These are phyloP conservation scores for Halenospora varia DNA, from an alignment of 495 filamentous ascomycete genomes.

Conservation along the genomic window DNA sequence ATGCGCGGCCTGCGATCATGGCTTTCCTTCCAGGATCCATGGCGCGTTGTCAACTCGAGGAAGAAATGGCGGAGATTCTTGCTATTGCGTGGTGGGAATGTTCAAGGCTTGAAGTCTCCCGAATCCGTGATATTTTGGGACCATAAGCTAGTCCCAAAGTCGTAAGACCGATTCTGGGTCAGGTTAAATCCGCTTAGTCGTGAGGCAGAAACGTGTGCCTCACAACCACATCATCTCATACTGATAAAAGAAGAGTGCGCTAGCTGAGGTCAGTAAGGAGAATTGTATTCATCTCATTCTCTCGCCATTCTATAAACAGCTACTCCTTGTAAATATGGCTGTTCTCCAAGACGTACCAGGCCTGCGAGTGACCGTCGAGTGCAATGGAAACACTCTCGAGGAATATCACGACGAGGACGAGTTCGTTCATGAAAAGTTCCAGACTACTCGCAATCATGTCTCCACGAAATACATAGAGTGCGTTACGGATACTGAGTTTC, in stretches of 20 bases:
- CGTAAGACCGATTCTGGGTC: too few species aligned
- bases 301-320: background rate
- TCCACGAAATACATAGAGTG: constrained; percentile 31
- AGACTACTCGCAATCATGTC: background rate
- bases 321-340: constrained; percentile 26
- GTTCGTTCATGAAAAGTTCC: background rate
- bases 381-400: constrained; percentile 18
- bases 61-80: background rate
- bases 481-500: constrained; percentile 25
- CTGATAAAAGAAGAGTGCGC: background rate
- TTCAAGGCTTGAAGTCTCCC: background rate
- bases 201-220: too few species aligned
- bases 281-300: background rate
- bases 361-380: constrained; percentile 25
- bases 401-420: constrained; percentile 31
- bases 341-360: constrained; percentile 28
- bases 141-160: background rate
- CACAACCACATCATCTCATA: too few species aligned
- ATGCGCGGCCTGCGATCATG: constrained; percentile 19
- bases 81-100: background rate
- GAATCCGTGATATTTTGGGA: background rate
- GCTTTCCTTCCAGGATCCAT: constrained; percentile 27
- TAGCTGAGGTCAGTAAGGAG: background rate
- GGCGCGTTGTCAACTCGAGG: background rate
- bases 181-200: too few species aligned